Conservation (phyloP, 2,329 filamentous ascomycete genomes). For the Hymenoscyphus albidus region DNA sequence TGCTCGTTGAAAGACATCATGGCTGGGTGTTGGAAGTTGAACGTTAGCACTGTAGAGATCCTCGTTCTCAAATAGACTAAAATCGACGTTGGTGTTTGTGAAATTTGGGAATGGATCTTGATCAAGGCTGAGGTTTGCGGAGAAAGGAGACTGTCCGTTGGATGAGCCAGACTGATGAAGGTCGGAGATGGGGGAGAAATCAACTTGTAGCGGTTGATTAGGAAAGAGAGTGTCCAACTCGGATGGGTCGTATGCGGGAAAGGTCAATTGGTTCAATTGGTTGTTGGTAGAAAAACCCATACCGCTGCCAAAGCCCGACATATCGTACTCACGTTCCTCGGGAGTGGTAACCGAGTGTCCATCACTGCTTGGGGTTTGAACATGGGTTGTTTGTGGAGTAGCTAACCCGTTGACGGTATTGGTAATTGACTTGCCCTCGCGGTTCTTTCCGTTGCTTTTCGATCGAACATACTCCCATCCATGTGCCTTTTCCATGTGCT, state of each 20-base stretch:
- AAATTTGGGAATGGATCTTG: conserved; percentile 51
- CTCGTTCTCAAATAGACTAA: conserved; percentile 54
- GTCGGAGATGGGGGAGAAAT: conserved; percentile 32
- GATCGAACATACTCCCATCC: conserved; percentile 87
- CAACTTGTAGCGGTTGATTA: conserved; percentile 24
- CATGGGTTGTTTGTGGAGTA: conserved; percentile 54
- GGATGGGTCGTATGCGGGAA: conserved; percentile 26
- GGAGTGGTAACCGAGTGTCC: conserved; percentile 28
- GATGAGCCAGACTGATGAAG: conserved; percentile 25
- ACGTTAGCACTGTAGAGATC: conserved; percentile 59
- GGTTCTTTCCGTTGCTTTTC: conserved; percentile 77
- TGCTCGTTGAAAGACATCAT: conserved; percentile 40
- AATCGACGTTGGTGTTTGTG: conserved; percentile 43
- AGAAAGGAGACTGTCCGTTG: conserved; percentile 32
- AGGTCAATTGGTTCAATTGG: conserved; percentile 18
- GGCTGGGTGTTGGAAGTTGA: conserved; percentile 50
- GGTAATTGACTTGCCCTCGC: conserved; percentile 40
- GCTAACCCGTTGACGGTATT: conserved; percentile 42
- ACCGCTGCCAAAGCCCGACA: conserved; percentile 18
- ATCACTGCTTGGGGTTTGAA: conserved; percentile 57
- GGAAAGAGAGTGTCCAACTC: conserved; percentile 28
- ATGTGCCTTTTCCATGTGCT: conserved; percentile 98
- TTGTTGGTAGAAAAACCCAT: conserved; percentile 16
- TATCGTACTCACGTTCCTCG: conserved; percentile 25
- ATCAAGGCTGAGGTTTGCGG: conserved; percentile 42